Percentiles rank a stretch among this genome's conserved stretches.
Conservation (phyloP, 768 basidiomycete species). For the Termitomyces titanicus region DNA sequence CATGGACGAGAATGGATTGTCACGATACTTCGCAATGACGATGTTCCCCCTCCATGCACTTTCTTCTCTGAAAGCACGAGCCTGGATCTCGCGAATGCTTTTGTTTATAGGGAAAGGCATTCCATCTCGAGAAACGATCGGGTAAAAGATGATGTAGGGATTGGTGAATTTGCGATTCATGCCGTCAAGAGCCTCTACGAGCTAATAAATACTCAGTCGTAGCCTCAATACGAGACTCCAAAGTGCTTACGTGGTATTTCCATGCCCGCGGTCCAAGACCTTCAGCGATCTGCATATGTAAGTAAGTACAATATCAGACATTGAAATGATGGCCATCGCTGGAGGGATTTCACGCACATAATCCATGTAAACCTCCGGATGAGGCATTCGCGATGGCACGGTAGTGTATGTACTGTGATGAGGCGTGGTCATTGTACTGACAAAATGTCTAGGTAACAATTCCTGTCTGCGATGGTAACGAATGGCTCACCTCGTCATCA, state of each 20-base stretch:
- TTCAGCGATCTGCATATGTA: conserved; percentile 57
- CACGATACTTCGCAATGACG: conserved; percentile 67
- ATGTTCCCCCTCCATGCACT: conserved; percentile 79
- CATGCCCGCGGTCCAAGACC: conserved; percentile 63
- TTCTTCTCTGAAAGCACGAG: conserved; percentile 53
- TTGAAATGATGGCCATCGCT: background rate
- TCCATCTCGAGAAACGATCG: conserved; percentile 69
- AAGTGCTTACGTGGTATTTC: conserved; percentile 57
- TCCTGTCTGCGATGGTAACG: conserved; percentile 5
- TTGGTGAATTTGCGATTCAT: conserved; percentile 77
- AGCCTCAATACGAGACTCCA: background rate
- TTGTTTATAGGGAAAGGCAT: conserved; percentile 83
- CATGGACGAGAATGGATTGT: conserved; percentile 54
- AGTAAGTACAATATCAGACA: background rate
- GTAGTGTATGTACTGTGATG: conserved; percentile 42
- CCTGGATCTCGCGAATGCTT: conserved; percentile 72
- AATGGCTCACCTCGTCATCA: conserved; percentile 64
- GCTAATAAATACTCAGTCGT: conserved; percentile 30
- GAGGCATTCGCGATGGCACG: conserved; percentile 62
- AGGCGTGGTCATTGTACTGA: conserved; percentile 40
- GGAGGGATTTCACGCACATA: conserved; percentile 37
- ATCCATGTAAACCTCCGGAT: conserved; percentile 85
- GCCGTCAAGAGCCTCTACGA: conserved; percentile 71
- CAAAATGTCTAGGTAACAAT: background rate
- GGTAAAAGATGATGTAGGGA: conserved; percentile 82